Conservation (phyloP, 2,329 filamentous ascomycete species). For the Dothideomycetidae sp. region DNA sequence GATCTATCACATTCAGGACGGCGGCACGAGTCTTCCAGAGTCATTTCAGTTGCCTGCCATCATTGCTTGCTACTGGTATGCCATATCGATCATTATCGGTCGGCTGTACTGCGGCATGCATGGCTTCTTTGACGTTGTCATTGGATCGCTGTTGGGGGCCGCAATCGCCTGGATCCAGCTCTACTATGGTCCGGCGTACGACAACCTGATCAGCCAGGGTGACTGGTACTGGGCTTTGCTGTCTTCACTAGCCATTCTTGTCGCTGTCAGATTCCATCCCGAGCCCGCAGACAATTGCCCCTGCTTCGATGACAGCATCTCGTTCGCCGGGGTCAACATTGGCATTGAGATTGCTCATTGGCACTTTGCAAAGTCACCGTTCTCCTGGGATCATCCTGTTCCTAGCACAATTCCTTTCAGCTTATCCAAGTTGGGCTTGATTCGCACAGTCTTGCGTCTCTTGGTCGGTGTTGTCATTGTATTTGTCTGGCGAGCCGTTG, state of each 20-base stretch:
- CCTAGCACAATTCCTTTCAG: constrained; percentile 51
- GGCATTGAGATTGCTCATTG: constrained; percentile 71
- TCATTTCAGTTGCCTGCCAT: constrained; percentile 33
- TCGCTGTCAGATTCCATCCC: constrained; percentile 76
- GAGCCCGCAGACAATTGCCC: constrained; percentile 95
- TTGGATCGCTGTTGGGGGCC: constrained; percentile 66
- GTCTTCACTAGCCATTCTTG: constrained; percentile 51
- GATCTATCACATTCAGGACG: constrained; percentile 54
- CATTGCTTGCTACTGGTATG: constrained; percentile 64
- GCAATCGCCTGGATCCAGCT: constrained; percentile 44
- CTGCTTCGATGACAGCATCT: constrained; percentile 90
- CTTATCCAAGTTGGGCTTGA: constrained; percentile 50
- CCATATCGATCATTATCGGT: constrained; percentile 75
- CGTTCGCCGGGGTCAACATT: constrained; percentile 81
- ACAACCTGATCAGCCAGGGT: constrained; percentile 54
- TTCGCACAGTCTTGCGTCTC: constrained; percentile 51
- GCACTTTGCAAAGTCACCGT: constrained; percentile 54
- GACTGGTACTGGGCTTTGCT: constrained; percentile 50
- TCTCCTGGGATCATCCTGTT: constrained; percentile 38
- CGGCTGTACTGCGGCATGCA: constrained; percentile 98
- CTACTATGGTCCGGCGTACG: constrained; percentile 43
- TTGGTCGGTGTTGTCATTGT: constrained; percentile 68
- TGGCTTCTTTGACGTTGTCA: constrained; percentile 78
- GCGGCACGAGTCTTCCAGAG: constrained; percentile 38
- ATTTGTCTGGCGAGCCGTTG: constrained; percentile 77